Conservation (phyloP, 2,329 filamentous ascomycete genomes). For the Calonectria crousiana region DNA sequence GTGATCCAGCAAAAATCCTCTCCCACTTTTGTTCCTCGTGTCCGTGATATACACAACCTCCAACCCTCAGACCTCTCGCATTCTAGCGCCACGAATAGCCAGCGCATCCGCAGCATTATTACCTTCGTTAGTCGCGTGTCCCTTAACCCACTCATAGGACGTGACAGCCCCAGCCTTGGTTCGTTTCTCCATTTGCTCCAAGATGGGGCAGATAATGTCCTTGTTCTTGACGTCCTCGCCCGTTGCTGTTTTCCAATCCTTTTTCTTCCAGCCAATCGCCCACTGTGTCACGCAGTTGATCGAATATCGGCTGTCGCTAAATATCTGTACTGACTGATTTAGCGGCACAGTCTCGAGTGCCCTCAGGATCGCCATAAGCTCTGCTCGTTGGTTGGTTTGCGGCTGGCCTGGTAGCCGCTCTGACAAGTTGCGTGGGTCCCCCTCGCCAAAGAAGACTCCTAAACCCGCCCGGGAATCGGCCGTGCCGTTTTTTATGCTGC, state of each 20-base stretch:
- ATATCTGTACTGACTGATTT: slow-evolving; percentile 78
- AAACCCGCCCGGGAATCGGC: slow-evolving; percentile 68
- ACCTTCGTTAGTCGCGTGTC: slow-evolving; percentile 78
- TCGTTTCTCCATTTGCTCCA: slow-evolving; percentile 78
- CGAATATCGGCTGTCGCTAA: slow-evolving; percentile 90
- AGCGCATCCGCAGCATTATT: slow-evolving; percentile 86
- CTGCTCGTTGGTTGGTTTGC: slow-evolving; percentile 97
- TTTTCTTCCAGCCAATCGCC: slow-evolving; percentile 80
- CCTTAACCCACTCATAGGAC: slow-evolving; percentile 89
- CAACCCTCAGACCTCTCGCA: slow-evolving; percentile 27
- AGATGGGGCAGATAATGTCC: slow-evolving; percentile 82
- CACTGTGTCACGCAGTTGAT: slow-evolving; percentile 91
- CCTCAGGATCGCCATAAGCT: slow-evolving; percentile 87
- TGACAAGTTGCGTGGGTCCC: slow-evolving; percentile 74
- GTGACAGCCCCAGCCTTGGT: slow-evolving; percentile 71
- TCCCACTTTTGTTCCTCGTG: slow-evolving; percentile 6
- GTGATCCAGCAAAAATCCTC: slow-evolving; percentile 11
- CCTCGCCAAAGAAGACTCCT: slow-evolving; percentile 72
- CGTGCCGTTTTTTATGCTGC: slow-evolving; percentile 69
- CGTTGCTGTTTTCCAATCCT: slow-evolving; percentile 81
- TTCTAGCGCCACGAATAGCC: slow-evolving; percentile 67
- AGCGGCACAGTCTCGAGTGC: slow-evolving; percentile 82
- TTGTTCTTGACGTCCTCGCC: slow-evolving; percentile 85
- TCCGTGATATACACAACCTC: slow-evolving; percentile 9
- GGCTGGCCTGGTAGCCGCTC: slow-evolving; percentile 78